Evolutionary conservation across 176 grass and related monocot species (phyloP).

Genomic region (Lolium perenne): DNA sequence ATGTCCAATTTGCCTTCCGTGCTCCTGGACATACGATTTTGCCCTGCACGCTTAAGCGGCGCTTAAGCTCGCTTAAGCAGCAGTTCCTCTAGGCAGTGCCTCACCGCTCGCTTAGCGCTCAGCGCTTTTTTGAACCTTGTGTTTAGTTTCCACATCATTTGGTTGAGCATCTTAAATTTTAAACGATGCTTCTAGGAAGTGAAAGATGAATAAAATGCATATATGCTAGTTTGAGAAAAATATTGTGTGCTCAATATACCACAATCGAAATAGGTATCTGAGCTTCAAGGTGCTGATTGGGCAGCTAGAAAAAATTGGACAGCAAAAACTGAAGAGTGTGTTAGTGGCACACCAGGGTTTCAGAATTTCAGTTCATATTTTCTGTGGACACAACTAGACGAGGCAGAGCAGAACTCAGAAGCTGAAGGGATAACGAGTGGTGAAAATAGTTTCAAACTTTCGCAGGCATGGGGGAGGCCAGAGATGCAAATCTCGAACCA

Average conservation of each 20-base stretch:
- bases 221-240: background rate
- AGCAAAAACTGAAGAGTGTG: background rate
- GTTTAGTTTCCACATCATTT: background rate
- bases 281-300: background rate
- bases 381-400: background rate
- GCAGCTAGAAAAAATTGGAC: background rate
- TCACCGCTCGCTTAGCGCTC: no score
- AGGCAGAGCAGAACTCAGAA: background rate
- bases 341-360: background rate
- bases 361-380: background rate
- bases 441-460: background rate
- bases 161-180: slow-evolving; percentile 20
- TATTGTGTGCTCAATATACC: background rate
- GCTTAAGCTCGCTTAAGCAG: no score
- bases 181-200: background rate
- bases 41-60: no score
- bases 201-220: slow-evolving; percentile 4
- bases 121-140: no score
- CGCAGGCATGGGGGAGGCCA: background rate
- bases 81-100: no score
- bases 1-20: no score
- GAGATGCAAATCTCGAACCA: background rate
- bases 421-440: background rate
- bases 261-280: background rate
- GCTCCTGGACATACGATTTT: no score